A percentile compares a stretch with the other conserved stretches of the same genome.
Conservation (phyloP, 345 rosid species). For the Citrus unshiu region DNA sequence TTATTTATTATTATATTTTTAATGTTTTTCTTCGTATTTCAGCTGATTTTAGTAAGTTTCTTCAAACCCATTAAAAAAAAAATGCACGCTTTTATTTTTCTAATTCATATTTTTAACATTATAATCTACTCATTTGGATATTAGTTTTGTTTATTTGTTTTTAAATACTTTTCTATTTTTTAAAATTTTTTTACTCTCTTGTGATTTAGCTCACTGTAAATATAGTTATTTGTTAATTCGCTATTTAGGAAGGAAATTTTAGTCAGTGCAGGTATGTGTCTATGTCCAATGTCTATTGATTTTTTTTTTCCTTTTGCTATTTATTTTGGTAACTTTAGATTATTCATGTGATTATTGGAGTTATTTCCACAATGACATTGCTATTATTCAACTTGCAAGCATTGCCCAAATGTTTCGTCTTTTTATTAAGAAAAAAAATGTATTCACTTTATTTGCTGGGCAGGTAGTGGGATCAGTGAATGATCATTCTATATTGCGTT, state of each 20-base stretch:
- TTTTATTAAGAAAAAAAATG: neutral
- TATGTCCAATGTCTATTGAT: neutral
- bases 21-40: neutral
- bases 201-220: slow-evolving; percentile 1
- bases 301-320: neutral
- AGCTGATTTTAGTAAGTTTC: neutral
- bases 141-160: neutral
- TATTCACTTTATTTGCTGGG: neutral
- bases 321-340: neutral
- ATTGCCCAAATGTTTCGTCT: neutral
- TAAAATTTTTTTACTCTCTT: neutral
- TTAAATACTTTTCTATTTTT: too few relatives aligned
- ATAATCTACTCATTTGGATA: neutral
- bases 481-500: neutral
- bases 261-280: neutral
- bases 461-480: neutral
- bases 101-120: neutral
- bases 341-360: neutral
- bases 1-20: too few relatives aligned
- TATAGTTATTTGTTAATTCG: neutral
- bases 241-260: neutral
- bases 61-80: neutral
- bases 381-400: neutral
- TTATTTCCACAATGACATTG: neutral
- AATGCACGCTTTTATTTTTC: neutral